Percentiles rank a stretch among this genome's conserved stretches.
These are phyloP conservation scores for Fusarium sublunatum DNA, from an alignment of 2,329 filamentous ascomycete genomes.

Conservation along the genomic window DNA sequence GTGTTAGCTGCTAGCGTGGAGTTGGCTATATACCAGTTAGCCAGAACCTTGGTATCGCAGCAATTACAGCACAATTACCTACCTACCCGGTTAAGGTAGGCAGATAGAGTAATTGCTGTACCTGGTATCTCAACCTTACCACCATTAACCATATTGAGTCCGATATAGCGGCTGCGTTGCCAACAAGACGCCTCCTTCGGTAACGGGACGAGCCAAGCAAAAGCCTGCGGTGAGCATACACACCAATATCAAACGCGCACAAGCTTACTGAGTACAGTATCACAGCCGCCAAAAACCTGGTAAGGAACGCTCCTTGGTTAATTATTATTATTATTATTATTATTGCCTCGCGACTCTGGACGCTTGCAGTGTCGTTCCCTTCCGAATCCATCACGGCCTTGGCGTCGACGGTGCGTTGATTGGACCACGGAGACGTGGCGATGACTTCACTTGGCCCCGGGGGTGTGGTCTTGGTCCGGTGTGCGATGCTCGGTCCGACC, in stretches of 20 bases:
- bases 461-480: conserved; percentile 22
- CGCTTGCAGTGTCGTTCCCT: conserved; percentile 33
- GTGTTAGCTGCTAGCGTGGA: not conserved
- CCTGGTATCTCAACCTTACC: conserved; percentile 1
- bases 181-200: conserved; percentile 18
- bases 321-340: not conserved
- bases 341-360: conserved; percentile 6
- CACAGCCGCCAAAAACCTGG: not conserved
- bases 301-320: conserved; percentile 4
- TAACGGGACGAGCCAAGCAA: conserved; percentile 22
- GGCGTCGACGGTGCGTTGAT: conserved; percentile 32
- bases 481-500: conserved; percentile 27
- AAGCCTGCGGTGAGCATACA: conserved; percentile 20
- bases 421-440: conserved; percentile 36
- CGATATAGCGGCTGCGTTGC: conserved; percentile 16
- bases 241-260: conserved; percentile 15
- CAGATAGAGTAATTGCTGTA: conserved; percentile 3
- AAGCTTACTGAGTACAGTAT: conserved; percentile 10
- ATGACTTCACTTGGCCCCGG: conserved; percentile 44
- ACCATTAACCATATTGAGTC: conserved; percentile 12
- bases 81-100: not conserved
- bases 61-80: not conserved
- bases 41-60: conserved; percentile 7
- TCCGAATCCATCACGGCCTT: conserved; percentile 38
- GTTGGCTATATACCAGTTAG: conserved; percentile 15